Conservation (phyloP, 2,329 filamentous ascomycete species). For the Arthrinium puccinioides region DNA sequence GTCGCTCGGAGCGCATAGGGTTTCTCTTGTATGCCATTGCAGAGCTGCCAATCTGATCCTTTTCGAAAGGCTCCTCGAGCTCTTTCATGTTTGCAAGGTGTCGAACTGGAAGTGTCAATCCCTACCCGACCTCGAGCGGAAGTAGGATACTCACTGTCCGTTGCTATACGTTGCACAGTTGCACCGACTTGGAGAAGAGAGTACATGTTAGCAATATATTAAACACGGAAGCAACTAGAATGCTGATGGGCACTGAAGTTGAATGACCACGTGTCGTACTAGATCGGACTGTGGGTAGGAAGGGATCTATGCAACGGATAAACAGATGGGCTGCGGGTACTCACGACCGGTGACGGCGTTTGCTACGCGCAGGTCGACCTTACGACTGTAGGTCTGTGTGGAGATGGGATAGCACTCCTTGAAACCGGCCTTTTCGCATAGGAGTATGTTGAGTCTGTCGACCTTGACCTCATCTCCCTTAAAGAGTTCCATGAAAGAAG, state of each 20-base stretch:
- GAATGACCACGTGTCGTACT: too few relatives aligned
- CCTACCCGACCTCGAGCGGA: too few relatives aligned
- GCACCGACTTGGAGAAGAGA: too few relatives aligned
- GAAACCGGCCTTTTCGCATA: conserved; percentile 51
- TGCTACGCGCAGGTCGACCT: conserved; percentile 7
- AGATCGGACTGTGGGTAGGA: too few relatives aligned
- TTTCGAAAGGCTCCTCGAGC: conserved; percentile 70
- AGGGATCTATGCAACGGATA: background rate
- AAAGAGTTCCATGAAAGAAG: conserved; percentile 35
- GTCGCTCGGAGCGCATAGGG: conserved; percentile 35
- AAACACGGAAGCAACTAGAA: too few relatives aligned
- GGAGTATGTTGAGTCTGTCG: conserved; percentile 46
- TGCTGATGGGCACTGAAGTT: too few relatives aligned
- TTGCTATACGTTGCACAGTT: conserved; percentile 6
- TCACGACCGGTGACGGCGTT: conserved; percentile 7
- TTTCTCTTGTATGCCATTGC: conserved; percentile 61
- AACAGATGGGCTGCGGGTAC: background rate
- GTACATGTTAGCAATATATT: too few relatives aligned
- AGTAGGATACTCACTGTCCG: too few relatives aligned
- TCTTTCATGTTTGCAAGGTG: conserved; percentile 73
- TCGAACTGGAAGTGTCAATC: too few relatives aligned
- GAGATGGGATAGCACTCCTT: conserved; percentile 31
- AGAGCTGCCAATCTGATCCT: conserved; percentile 58
- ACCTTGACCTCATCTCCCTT: conserved; percentile 39
- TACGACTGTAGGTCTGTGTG: conserved; percentile 7